Evolutionary conservation across 1,139 yeast genomes (phyloP).

Genomic region (Candida mesenterica): DNA sequence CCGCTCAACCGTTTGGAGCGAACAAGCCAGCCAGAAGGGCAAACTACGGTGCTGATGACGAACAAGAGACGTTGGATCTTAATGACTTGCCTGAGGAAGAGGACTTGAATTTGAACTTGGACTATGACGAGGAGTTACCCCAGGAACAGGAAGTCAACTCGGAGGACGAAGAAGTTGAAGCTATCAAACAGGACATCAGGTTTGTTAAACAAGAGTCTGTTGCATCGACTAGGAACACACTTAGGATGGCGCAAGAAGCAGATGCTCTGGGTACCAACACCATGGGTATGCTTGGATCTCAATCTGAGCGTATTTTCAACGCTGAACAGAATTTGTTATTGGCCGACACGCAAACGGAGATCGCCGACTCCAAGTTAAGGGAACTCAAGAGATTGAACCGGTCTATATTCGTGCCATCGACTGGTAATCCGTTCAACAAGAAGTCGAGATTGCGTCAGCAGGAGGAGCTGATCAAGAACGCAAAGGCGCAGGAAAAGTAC

Average conservation of each 20-base stretch:
- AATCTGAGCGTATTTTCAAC: slow-evolving; percentile 78
- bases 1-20: slow-evolving; percentile 30
- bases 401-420: slow-evolving; percentile 78
- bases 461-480: slow-evolving; percentile 69
- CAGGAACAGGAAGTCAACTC: slow-evolving; percentile 48
- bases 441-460: slow-evolving; percentile 72
- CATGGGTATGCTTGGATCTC: slow-evolving; percentile 88
- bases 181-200: slow-evolving; percentile 77
- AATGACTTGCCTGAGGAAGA: slow-evolving; percentile 38
- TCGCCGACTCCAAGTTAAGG: slow-evolving; percentile 80
- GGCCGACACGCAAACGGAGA: slow-evolving; percentile 77
- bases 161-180: slow-evolving; percentile 88
- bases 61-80: slow-evolving; percentile 29
- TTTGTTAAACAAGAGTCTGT: slow-evolving; percentile 87
- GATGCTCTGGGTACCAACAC: slow-evolving; percentile 90
- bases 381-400: slow-evolving; percentile 81
- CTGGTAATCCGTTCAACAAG: slow-evolving; percentile 82
- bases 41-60: slow-evolving; percentile 17
- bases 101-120: slow-evolving; percentile 29
- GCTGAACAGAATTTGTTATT: slow-evolving; percentile 76
- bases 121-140: slow-evolving; percentile 37
- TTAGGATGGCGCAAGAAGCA: slow-evolving; percentile 87
- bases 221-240: slow-evolving; percentile 80
- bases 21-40: slow-evolving; percentile 28
- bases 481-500: slow-evolving; percentile 61